phyloP scores from a whole-genome alignment of 1,139 yeast species.

The Blastobotrys aristatus region DNA sequence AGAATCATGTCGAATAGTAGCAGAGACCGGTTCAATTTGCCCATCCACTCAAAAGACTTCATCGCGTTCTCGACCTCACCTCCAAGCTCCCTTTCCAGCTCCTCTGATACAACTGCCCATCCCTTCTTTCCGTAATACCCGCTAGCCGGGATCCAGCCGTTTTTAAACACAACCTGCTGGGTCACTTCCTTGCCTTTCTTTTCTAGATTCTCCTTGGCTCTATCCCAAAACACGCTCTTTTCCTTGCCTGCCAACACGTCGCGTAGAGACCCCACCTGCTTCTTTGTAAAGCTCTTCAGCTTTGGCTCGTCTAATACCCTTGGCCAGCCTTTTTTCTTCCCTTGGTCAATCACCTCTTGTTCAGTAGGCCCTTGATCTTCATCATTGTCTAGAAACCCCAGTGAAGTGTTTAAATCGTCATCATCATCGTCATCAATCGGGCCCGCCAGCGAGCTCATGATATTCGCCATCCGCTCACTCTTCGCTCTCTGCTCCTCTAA shows the following conservation, averaged over 20 bases:
- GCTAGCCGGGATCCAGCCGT: constrained; percentile 9
- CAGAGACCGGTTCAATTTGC: constrained; percentile 6
- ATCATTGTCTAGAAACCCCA: not conserved
- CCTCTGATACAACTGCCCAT: not conserved
- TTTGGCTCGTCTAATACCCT: constrained; percentile 6
- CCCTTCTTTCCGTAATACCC: constrained; percentile 21
- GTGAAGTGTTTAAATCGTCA: not conserved
- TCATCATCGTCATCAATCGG: not conserved
- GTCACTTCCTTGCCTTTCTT: not conserved
- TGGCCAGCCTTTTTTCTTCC: constrained; percentile 16
- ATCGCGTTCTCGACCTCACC: constrained; percentile 4
- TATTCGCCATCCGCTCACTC: no score
- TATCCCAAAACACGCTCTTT: not conserved
- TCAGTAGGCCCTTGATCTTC: not conserved
- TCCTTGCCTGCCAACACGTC: not conserved
- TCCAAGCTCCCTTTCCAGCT: constrained; percentile 5
- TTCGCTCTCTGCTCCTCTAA: no score
- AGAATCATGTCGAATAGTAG: constrained; percentile 13
- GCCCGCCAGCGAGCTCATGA: no score
- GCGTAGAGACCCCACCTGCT: not conserved
- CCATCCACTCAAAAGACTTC: constrained; percentile 10
- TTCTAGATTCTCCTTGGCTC: not conserved
- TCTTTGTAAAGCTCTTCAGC: not conserved
- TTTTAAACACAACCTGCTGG: constrained; percentile 7
- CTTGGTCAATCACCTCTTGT: constrained; percentile 8